These are phyloP conservation scores for Phyllosticta paracitricarpa DNA, from an alignment of 2,329 filamentous ascomycete species.

Conservation along the genomic window DNA sequence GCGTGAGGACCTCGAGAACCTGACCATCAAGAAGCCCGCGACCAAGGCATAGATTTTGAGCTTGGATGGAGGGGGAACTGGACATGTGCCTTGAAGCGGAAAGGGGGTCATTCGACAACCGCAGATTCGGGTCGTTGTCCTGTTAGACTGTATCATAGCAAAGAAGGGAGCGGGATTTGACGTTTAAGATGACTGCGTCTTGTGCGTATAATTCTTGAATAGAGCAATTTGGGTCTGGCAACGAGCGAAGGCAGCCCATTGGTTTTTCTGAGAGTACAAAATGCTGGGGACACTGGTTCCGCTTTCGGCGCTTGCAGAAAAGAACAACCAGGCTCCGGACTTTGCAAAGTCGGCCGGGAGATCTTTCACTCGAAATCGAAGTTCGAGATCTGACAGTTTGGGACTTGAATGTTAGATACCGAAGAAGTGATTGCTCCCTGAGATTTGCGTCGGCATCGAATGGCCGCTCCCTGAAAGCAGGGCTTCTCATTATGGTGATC, in stretches of 20 bases:
- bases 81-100: not conserved
- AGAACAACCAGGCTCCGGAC: too few species aligned
- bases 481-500: too few species aligned
- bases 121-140: constrained; percentile 14
- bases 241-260: not conserved
- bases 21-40: constrained; percentile 44
- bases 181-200: not conserved
- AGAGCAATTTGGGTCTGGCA: not conserved
- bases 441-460: too few species aligned
- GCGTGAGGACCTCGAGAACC: constrained; percentile 57
- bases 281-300: not conserved
- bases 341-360: too few species aligned
- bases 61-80: not conserved
- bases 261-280: not conserved
- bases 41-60: constrained; percentile 16
- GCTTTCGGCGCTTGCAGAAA: too few species aligned
- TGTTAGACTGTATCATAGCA: constrained; percentile 28
- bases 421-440: too few species aligned
- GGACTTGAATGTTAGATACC: too few species aligned
- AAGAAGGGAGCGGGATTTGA: not conserved
- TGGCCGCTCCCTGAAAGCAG: too few species aligned
- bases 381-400: too few species aligned
- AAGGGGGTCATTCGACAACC: not conserved
- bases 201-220: not conserved
- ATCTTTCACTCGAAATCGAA: too few species aligned